A percentile compares a stretch with the other conserved stretches of the same genome.
Conservation (phyloP, 2,329 filamentous ascomycete genomes). For the Claviceps purpurea region DNA sequence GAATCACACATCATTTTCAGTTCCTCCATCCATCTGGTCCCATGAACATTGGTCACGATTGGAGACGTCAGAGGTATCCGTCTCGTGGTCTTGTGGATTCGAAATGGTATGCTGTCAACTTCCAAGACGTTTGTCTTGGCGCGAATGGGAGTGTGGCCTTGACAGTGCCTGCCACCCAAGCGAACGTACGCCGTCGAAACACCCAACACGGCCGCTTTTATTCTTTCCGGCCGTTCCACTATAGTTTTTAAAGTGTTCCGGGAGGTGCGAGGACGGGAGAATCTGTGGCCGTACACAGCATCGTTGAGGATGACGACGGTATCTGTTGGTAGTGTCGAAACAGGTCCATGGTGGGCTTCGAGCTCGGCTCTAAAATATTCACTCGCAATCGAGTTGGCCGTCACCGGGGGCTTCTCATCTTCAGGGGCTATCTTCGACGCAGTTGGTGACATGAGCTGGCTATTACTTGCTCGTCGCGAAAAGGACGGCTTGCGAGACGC, state of each 20-base stretch:
- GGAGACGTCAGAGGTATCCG: conserved; percentile 57
- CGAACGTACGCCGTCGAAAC: conserved; percentile 80
- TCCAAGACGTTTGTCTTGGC: conserved; percentile 43
- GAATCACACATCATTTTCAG: conserved; percentile 71
- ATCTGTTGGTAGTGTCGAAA: conserved; percentile 32
- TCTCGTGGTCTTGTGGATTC: conserved; percentile 68
- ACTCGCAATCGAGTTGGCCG: conserved; percentile 45
- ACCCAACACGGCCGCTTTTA: conserved; percentile 72
- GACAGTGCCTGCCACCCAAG: conserved; percentile 67
- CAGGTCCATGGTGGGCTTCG: conserved; percentile 40
- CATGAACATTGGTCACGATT: conserved; percentile 83
- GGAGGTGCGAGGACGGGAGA: conserved; percentile 66
- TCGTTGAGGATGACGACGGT: conserved; percentile 84
- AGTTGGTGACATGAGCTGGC: conserved; percentile 26
- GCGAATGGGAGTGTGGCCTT: conserved; percentile 53
- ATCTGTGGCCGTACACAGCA: conserved; percentile 88
- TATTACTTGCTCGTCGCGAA: conserved; percentile 36
- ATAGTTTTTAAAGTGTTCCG: conserved; percentile 62
- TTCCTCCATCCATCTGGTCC: conserved; percentile 86
- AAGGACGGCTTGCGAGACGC: conserved; percentile 23
- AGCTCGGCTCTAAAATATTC: conserved; percentile 60
- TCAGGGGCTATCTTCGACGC: conserved; percentile 14
- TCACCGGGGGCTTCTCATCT: conserved; percentile 27
- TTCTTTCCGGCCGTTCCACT: conserved; percentile 83
- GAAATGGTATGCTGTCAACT: conserved; percentile 58